Percentiles rank a stretch among this genome's conserved stretches.
phyloP scores from a whole-genome alignment of 2,329 filamentous ascomycete genomes.

The Hypoxylon sp. region DNA sequence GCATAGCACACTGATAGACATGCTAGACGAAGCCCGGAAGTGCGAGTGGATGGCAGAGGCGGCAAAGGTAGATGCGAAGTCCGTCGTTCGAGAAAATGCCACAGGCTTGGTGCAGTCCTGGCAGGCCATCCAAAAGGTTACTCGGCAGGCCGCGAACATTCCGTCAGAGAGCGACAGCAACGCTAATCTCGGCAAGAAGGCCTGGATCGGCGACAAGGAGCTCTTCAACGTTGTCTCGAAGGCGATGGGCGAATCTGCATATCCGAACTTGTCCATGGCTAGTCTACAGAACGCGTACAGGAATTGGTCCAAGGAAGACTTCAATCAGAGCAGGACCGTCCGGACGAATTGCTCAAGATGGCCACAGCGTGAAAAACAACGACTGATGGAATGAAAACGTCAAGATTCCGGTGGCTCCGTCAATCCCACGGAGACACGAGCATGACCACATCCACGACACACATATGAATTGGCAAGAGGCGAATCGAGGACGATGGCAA shows the following conservation, averaged over 20 bases:
- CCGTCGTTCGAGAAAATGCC: neutral
- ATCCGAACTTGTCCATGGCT: neutral
- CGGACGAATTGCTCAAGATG: neutral
- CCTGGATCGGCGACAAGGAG: neutral
- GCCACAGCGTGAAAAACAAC: neutral
- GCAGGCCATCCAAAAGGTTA: neutral
- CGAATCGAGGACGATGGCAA: neutral
- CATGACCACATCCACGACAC: too few relatives aligned
- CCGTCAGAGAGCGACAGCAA: neutral
- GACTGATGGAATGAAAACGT: neutral
- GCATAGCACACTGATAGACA: neutral
- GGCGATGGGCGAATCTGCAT: neutral
- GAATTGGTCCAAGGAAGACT: neutral
- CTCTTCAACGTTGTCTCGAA: neutral
- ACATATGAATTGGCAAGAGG: neutral
- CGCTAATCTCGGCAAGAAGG: neutral
- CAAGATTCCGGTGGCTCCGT: neutral
- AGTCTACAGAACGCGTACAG: neutral
- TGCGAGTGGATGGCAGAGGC: neutral
- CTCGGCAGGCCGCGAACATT: neutral
- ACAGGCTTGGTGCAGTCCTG: neutral
- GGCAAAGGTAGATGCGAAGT: neutral
- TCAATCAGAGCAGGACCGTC: neutral
- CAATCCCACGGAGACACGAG: neutral
- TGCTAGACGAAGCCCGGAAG: neutral